Evolutionary conservation across 352 stramenopile species (phyloP).

Genomic region (Globisporangium nunn): DNA sequence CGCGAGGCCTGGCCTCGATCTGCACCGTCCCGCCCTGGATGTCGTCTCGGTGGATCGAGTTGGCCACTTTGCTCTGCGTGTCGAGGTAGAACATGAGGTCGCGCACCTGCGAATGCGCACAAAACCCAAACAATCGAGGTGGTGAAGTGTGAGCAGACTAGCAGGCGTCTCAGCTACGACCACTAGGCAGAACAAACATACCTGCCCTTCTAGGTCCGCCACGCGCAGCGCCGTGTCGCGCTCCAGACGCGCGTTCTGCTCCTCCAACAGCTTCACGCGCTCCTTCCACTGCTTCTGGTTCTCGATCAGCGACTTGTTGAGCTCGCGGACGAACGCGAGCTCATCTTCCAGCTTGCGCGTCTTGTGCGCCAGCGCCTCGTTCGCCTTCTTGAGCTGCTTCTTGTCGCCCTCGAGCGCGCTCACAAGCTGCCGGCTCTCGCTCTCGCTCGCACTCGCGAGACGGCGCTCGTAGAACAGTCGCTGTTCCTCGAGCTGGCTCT

Average conservation of each 20-base stretch:
- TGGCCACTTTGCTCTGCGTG: slow-evolving; percentile 81
- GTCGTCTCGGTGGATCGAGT: slow-evolving; percentile 69
- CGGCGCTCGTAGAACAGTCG: slow-evolving; percentile 89
- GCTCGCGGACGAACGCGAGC: slow-evolving; percentile 72
- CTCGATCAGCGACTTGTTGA: slow-evolving; percentile 85
- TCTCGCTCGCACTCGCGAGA: slow-evolving; percentile 54
- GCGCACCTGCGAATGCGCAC: slow-evolving; percentile 21
- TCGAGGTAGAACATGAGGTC: slow-evolving; percentile 90
- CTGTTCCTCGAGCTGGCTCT: slow-evolving; percentile 95
- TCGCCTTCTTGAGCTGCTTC: slow-evolving; percentile 74
- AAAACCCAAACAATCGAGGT: background rate
- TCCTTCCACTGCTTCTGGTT: slow-evolving; percentile 88
- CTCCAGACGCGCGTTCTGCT: slow-evolving; percentile 53
- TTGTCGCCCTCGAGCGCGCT: slow-evolving; percentile 68
- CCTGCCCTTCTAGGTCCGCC: slow-evolving; percentile 76
- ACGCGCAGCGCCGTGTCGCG: slow-evolving; percentile 53
- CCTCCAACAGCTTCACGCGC: slow-evolving; percentile 58
- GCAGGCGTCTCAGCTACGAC: background rate
- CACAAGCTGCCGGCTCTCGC: slow-evolving; percentile 41
- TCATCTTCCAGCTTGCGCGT: slow-evolving; percentile 77
- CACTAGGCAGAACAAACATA: slow-evolving; percentile 8
- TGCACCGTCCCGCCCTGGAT: slow-evolving; percentile 78
- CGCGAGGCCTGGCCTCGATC: slow-evolving; percentile 37
- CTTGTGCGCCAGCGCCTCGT: slow-evolving; percentile 54
- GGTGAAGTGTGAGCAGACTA: background rate